Evolutionary conservation across 2,329 filamentous ascomycete genomes (phyloP).

Genomic region (Penicillium sp.): DNA sequence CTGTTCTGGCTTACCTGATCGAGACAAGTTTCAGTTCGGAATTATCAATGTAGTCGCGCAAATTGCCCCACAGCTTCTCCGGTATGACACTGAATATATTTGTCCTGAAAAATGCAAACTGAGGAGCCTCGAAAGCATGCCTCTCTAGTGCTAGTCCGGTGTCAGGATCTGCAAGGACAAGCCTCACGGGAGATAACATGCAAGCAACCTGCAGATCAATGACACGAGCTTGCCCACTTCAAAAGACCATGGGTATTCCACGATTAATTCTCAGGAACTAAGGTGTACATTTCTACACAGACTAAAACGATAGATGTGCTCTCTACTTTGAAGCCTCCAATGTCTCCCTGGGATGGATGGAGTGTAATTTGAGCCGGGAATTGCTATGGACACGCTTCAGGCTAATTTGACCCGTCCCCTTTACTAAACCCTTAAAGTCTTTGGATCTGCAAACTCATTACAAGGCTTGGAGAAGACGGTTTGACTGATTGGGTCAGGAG

Average conservation of each 20-base stretch:
- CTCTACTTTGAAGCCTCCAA: background rate
- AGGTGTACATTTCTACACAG: background rate
- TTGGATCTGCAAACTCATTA: background rate
- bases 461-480: background rate
- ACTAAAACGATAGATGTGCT: background rate
- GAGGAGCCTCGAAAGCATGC: background rate
- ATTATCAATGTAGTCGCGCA: background rate
- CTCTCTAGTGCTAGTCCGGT: background rate
- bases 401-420: background rate
- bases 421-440: background rate
- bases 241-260: background rate
- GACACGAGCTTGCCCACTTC: background rate
- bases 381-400: background rate
- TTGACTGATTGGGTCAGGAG: background rate
- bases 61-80: too few relatives aligned
- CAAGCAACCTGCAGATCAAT: background rate
- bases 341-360: background rate
- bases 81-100: too few relatives aligned
- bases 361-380: background rate
- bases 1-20: background rate
- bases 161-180: background rate
- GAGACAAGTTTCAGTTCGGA: background rate
- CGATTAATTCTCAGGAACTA: background rate
- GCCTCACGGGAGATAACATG: background rate
- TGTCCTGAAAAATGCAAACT: background rate